Percentiles rank a stretch among this genome's conserved stretches.
Conservation (phyloP, 345 rosid species). For the Arabidopsis arenosa region DNA sequence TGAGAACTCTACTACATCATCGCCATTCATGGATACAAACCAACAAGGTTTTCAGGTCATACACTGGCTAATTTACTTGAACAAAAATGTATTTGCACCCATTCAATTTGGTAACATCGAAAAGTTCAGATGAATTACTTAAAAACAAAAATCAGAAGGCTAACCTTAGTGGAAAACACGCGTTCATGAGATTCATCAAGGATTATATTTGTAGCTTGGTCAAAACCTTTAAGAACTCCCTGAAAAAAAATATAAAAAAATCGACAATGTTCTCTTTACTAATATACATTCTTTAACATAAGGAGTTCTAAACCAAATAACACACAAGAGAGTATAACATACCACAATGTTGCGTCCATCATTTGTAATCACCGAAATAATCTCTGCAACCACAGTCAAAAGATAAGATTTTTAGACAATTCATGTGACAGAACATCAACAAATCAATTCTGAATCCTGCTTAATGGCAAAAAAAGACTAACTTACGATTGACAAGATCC, state of each 20-base stretch:
- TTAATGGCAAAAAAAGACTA: neutral
- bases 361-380: slow-evolving; percentile 78
- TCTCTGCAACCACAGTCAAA: slow-evolving; percentile 52
- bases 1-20: slow-evolving; percentile 6
- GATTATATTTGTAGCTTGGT: slow-evolving; percentile 89
- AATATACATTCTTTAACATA: neutral
- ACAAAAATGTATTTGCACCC: neutral
- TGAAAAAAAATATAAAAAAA: slow-evolving; percentile 22
- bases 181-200: slow-evolving; percentile 95
- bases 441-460: neutral
- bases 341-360: slow-evolving; percentile 97
- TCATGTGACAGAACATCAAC: neutral
- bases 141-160: neutral
- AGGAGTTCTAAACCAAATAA: neutral
- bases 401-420: neutral
- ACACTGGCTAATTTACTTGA: neutral
- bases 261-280: neutral
- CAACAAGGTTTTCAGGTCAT: neutral
- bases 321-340: slow-evolving; percentile 21
- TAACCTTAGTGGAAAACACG: slow-evolving; percentile 85
- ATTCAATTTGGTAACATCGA: neutral
- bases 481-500: slow-evolving; percentile 78
- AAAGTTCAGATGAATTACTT: neutral
- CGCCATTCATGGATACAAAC: slow-evolving; percentile 12
- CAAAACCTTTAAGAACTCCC: slow-evolving; percentile 86